Base-by-base conservation (phyloP, 2,329 filamentous ascomycete species). In the Elsinoe batatas region DNA sequence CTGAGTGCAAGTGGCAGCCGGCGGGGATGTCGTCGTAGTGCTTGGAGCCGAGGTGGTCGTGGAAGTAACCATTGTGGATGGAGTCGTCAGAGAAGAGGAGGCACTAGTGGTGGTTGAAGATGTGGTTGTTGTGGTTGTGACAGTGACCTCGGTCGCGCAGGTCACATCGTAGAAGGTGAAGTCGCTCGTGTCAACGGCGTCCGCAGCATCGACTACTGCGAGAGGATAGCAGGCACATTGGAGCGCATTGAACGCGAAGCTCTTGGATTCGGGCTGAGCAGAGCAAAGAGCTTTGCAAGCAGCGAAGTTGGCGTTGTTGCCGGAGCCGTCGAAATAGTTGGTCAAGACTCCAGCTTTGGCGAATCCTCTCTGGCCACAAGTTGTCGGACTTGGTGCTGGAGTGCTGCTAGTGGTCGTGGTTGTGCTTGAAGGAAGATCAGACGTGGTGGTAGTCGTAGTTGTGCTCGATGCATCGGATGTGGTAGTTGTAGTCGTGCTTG, bases 211-310 rank as follows among this genome's bases (percentile, higher is more conserved):
- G 11, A 15, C 47, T 15, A 51, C 47, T 8, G 47, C 18, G 13
- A 37, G 5, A 11, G 47, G 47, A 18, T 51, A 51, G 18, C 47
- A 51, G 7, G n/a, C 3, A 26, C 47, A 51, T 10, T 36, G n/a
- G 11, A 15, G 8, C 2, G 32, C 17, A 15, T 35, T 18, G 17
- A 51, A 51, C n/a, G 47, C 47, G 33, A 51, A 51, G 17, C 47
- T 38, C 47, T 22, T 26, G 2, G 47, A 37, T 3, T 10, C 32
- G 10, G 30, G 10, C 35, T 51, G 47, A 38, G 47, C 30, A 5
- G 47, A 8, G 33, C 47, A 51, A 8, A 51, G 47, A 4, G 47
- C n/a, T 33, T 51, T 51, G 35, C 47, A 51, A 51, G 47, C 32
- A 12, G 36, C 26, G n/a, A 51, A 51, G 15, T 32, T 51, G n/a